Conservation (phyloP, 2,329 filamentous ascomycete genomes). For the Paecilomyces variotii region DNA sequence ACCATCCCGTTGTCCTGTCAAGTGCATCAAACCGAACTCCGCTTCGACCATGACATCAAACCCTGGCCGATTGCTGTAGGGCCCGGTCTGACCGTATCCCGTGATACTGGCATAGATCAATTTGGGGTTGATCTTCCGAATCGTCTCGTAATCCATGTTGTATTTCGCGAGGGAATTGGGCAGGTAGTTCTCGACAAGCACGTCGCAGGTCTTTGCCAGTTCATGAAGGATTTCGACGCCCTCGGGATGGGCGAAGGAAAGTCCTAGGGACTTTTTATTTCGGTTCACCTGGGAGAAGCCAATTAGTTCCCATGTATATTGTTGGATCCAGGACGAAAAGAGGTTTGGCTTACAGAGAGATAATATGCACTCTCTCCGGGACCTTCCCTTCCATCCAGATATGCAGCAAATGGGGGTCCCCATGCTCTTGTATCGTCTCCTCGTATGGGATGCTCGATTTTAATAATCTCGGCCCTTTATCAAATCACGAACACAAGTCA, state of each 20-base stretch:
- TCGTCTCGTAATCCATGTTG: slow-evolving; percentile 73
- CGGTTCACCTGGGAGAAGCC: slow-evolving; percentile 60
- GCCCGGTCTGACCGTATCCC: slow-evolving; percentile 91
- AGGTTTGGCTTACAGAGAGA: neutral
- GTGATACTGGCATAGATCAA: slow-evolving; percentile 96
- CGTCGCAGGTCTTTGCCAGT: slow-evolving; percentile 68
- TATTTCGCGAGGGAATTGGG: slow-evolving; percentile 88
- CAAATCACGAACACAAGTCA: neutral
- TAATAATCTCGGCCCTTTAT: slow-evolving; percentile 10
- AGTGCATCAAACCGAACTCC: slow-evolving; percentile 97
- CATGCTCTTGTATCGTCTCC: slow-evolving; percentile 19
- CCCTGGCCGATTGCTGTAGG: slow-evolving; percentile 76
- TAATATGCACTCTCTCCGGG: slow-evolving; percentile 8
- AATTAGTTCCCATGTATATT: neutral
- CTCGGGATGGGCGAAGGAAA: slow-evolving; percentile 72
- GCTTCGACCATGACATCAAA: slow-evolving; percentile 99
- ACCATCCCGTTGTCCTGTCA: slow-evolving; percentile 80
- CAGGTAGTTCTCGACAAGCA: slow-evolving; percentile 96
- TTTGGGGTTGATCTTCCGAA: slow-evolving; percentile 71
- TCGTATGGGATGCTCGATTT: slow-evolving; percentile 31
- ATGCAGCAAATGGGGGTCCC: slow-evolving; percentile 7
- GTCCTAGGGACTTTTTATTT: slow-evolving; percentile 79
- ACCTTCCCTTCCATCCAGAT: slow-evolving; percentile 1
- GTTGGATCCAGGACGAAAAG: neutral
- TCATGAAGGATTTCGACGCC: slow-evolving; percentile 74